Evolutionary conservation across 129 eudicot species (phyloP).

Genomic region (Saussurea involucrata): DNA sequence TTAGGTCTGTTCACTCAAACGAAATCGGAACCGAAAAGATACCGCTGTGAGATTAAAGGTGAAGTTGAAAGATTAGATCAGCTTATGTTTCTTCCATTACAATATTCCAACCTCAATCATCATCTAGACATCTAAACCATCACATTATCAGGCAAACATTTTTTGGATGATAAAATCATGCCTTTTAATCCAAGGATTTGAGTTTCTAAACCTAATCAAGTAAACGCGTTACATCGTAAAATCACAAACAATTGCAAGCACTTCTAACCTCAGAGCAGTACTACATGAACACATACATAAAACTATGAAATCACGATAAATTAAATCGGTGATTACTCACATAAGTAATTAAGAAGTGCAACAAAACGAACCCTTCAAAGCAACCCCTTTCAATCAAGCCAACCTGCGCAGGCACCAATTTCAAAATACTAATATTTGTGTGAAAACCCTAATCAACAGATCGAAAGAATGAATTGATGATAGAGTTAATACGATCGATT

Average conservation of each 20-base stretch:
- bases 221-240: background rate
- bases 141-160: background rate
- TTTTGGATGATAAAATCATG: background rate
- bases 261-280: background rate
- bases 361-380: background rate
- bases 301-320: background rate
- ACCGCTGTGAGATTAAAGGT: background rate
- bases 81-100: background rate
- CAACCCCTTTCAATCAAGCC: background rate
- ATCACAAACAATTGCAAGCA: background rate
- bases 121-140: background rate
- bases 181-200: background rate
- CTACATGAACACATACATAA: background rate
- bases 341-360: background rate
- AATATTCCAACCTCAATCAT: background rate
- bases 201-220: background rate
- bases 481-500: background rate
- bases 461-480: background rate
- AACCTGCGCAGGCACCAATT: conserved; percentile 8
- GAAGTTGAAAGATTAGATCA: background rate
- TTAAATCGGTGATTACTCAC: conserved; percentile 2
- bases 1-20: no score
- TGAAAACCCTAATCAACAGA: background rate
- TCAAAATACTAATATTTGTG: background rate
- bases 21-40: no score